Evolutionary conservation across 805 yeast genomes (phyloP).

Genomic region (Candida tallmaniae): DNA sequence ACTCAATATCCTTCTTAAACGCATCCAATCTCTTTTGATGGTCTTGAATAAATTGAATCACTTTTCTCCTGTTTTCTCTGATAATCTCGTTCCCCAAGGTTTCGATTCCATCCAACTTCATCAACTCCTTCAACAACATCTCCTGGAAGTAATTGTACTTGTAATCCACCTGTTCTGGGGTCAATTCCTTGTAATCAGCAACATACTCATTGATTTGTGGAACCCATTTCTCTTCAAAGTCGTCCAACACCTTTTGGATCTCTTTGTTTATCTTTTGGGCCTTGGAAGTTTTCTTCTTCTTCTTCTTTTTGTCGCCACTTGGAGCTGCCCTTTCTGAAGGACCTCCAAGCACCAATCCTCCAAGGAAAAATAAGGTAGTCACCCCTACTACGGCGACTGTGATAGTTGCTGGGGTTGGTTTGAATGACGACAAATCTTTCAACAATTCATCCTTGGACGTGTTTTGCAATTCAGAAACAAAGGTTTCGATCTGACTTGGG

Average conservation of each 20-base stretch:
- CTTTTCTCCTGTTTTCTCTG: constrained; percentile 54
- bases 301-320: constrained; percentile 16
- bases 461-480: constrained; percentile 7
- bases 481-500: constrained; percentile 7
- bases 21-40: constrained; percentile 54
- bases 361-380: constrained; percentile 22
- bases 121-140: constrained; percentile 58
- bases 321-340: neutral
- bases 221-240: constrained; percentile 36
- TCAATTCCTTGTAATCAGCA: constrained; percentile 21
- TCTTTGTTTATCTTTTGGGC: constrained; percentile 38
- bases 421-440: constrained; percentile 25
- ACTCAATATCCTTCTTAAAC: constrained; percentile 28
- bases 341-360: constrained; percentile 8
- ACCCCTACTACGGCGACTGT: constrained; percentile 21
- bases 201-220: constrained; percentile 34
- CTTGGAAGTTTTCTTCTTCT: constrained; percentile 34
- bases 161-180: constrained; percentile 36
- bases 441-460: constrained; percentile 19
- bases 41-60: constrained; percentile 56
- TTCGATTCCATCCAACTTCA: constrained; percentile 65
- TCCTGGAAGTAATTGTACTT: constrained; percentile 61
- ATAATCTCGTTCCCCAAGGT: constrained; percentile 46
- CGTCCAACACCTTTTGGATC: constrained; percentile 36
- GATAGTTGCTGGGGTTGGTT: constrained; percentile 31